Evolutionary conservation across 176 grass and related monocot species (phyloP), one percentile per base, ranked within the genome.

Genomic region (Avena eriantha): DNA sequence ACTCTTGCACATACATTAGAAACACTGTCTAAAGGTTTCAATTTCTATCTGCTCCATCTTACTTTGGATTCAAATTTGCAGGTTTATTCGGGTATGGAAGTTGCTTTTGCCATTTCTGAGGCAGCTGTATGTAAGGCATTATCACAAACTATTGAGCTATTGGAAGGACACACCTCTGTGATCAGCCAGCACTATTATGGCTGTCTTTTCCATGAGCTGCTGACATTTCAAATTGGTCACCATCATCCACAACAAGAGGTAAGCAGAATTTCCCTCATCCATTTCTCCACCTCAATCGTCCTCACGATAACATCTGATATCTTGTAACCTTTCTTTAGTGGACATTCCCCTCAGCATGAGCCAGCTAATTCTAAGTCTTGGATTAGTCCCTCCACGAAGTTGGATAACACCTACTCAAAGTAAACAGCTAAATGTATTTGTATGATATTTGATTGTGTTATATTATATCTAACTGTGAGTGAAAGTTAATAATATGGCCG

Each of bases 141-240:
- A 29, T 94, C 93, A 69, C 93, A 94, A 84, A 91, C 88, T 75
- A 94, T 96, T 85, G 93, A 98, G 84, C 80, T 98, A 89, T 86
- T 98, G 79, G 96, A 98, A 91, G 96, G 93, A 22, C 91, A 90
- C 79, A 96, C 90, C 34, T 85, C 96, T 82, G 58, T 92, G 67
- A 94, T 98, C 83, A 96, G 92, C 82, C 96, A 98, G 67, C 88
- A 98, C 34, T 98, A 96, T 77, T 98, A 96, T 68, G 96, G 93
- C 17, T 96, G 93, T 89, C 90, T 98, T 81, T 94, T 98, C 82
- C 92, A 91, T 43, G 93, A 98, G 78, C 86, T 98, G n/a, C 86
- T 98, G 72, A 86, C 90, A 21, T 94, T 96, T 89, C 96, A 94
- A 63, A 92, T 94, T 78, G 76, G 83, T 56, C 91, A 92, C 39